Evolutionary conservation across 2,329 filamentous ascomycete species (phyloP).

Genomic region (Aureobasidium sp.): DNA sequence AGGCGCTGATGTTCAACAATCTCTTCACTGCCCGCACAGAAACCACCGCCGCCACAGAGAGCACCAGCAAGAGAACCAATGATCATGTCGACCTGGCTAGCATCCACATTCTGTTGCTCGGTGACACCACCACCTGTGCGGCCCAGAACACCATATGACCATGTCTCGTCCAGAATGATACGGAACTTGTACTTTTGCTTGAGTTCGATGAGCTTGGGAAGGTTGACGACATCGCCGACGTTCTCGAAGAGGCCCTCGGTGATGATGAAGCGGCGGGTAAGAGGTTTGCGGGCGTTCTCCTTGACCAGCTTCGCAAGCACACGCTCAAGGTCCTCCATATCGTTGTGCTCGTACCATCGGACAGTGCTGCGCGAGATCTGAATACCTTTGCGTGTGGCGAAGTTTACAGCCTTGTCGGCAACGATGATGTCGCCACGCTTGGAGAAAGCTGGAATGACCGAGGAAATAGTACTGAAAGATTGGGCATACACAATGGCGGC

Average conservation of each 20-base stretch:
- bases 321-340: slow-evolving; percentile 86
- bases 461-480: slow-evolving; percentile 92
- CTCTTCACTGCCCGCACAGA: slow-evolving; percentile 85
- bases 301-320: slow-evolving; percentile 79
- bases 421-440: slow-evolving; percentile 97
- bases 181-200: slow-evolving; percentile 98
- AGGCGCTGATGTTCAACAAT: slow-evolving; percentile 96
- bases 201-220: slow-evolving; percentile 85
- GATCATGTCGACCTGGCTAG: slow-evolving; percentile 92
- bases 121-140: slow-evolving; percentile 86
- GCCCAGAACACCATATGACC: slow-evolving; percentile 92
- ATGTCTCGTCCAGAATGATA: slow-evolving; percentile 93
- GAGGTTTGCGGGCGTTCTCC: slow-evolving; percentile 78
- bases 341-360: slow-evolving; percentile 90
- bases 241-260: slow-evolving; percentile 93
- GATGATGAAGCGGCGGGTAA: slow-evolving; percentile 91
- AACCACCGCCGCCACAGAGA: slow-evolving; percentile 86
- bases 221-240: slow-evolving; percentile 72
- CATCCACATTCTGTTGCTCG: slow-evolving; percentile 93
- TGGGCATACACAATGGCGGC: slow-evolving; percentile 94
- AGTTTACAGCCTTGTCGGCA: slow-evolving; percentile 88
- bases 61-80: slow-evolving; percentile 86
- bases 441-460: slow-evolving; percentile 91
- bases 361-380: slow-evolving; percentile 89
- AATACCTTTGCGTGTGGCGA: slow-evolving; percentile 85